Base-by-base conservation (phyloP, 2,329 filamentous ascomycete species). In the Claviceps sp. region DNA sequence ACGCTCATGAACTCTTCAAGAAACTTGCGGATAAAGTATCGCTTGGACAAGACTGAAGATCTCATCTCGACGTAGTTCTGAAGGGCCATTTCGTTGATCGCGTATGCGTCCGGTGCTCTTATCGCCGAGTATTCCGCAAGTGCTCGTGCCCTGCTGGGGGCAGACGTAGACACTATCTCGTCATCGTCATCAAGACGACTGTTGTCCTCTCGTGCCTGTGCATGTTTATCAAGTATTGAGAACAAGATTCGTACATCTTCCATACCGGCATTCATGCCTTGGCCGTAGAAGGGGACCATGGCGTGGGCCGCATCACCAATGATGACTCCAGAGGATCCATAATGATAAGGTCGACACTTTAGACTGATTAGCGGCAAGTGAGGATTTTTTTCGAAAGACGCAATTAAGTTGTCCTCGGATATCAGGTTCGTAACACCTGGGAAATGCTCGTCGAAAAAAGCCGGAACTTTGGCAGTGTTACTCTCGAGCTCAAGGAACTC, bases 201-300 rank as follows among this genome's bases (percentile, higher is more conserved):
- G 50, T 75, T 75, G 24, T 50, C 47, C 45, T 77, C 72, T 19
- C 68, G 61, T 6, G 69, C 60, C 39, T 65, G 67, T 1, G 74
- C 70, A 58, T 89, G 74, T 58, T 80, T 78, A 68, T 96, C 90
- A 1, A 97, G 74, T 44, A 85, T 75, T 0, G 83, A 80, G 68
- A 95, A 98, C 1, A 98, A 78, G 5, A 95, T 82, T 7, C 86
- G 82, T 13, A 98, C 89, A 61, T 96, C 91, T 70, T 98, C 93
- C 43, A 98, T 80, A 0, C 93, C 93, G 0, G 93, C 87, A 63
- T 98, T 98, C 83, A 98, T 94, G 40, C 93, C 93, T 67, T 98
- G 93, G 0, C 93, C 93, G 66, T 97, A 98, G 68, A 98, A 98
- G 0, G 93, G 93, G 0, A 98, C 89, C 84, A 98, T 96, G 53